phyloP scores from a whole-genome alignment of 306 rosid genomes.

The Begonia masoniana region DNA sequence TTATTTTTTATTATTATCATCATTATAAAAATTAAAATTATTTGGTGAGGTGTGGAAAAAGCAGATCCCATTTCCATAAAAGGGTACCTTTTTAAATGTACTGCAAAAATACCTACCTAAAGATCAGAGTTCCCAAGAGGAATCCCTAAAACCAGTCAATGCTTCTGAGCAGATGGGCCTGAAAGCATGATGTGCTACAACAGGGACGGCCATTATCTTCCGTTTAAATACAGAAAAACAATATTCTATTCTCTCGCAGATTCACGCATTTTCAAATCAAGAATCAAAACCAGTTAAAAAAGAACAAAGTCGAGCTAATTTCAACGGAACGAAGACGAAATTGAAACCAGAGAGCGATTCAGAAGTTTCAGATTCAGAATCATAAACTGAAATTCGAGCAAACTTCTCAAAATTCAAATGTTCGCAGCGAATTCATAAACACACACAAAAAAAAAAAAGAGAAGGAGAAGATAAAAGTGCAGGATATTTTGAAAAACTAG shows the following conservation, averaged over 20 bases:
- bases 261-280: no score
- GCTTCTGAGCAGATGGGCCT: conserved; percentile 61
- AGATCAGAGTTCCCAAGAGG: conserved; percentile 77
- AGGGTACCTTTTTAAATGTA: conserved; percentile 61
- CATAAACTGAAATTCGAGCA: no score
- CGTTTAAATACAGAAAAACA: conserved; percentile 25
- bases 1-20: conserved; percentile 4
- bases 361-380: no score
- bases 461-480: conserved; percentile 6
- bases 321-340: background rate
- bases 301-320: no score
- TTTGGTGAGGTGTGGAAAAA: conserved; percentile 43
- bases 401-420: conserved; percentile 4
- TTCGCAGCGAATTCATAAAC: conserved; percentile 10
- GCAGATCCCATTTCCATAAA: conserved; percentile 83
- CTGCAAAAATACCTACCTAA: conserved; percentile 75
- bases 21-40: conserved; percentile 13
- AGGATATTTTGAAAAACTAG: no score
- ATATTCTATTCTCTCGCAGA: background rate
- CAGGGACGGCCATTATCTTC: conserved; percentile 48
- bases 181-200: conserved; percentile 24
- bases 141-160: conserved; percentile 46
- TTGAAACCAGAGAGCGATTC: background rate
- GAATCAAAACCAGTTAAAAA: background rate
- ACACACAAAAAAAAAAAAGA: conserved; percentile 6